These are phyloP conservation scores for Periconia sp. DNA, from an alignment of 2,329 filamentous ascomycete genomes.

Conservation along the genomic window DNA sequence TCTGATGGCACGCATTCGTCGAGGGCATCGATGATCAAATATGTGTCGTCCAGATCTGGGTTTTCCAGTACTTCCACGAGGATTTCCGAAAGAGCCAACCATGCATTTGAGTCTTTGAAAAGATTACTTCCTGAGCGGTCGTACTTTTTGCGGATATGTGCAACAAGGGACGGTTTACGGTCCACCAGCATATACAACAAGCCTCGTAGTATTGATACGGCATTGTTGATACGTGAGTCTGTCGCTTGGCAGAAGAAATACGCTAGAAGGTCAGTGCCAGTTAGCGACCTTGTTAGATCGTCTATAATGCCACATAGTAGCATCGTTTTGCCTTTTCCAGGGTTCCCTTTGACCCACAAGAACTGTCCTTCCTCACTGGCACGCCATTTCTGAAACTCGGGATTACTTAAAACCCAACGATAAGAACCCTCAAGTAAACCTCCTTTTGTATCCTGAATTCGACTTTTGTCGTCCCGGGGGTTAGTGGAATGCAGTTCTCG, in stretches of 20 bases:
- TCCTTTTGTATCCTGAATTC: slow-evolving; percentile 1
- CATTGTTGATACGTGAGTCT: too few species aligned
- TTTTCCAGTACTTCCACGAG: slow-evolving; percentile 47
- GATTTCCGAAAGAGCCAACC: slow-evolving; percentile 37
- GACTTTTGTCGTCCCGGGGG: slow-evolving; percentile 1
- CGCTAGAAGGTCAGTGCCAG: too few species aligned
- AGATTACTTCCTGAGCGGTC: slow-evolving; percentile 9
- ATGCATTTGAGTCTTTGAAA: slow-evolving; percentile 36
- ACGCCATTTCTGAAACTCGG: slow-evolving; percentile 29
- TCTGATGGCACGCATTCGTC: slow-evolving; percentile 8
- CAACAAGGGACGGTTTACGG: not conserved
- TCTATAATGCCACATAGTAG: too few species aligned
- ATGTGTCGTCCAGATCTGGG: slow-evolving; percentile 3
- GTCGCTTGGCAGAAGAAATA: too few species aligned
- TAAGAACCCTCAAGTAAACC: not conserved
- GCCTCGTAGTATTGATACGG: too few species aligned
- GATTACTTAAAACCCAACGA: slow-evolving; percentile 28
- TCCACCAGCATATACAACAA: not conserved
- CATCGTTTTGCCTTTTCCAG: slow-evolving; percentile 19
- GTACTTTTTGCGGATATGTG: not conserved
- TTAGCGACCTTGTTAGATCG: too few species aligned
- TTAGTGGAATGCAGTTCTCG: not conserved
- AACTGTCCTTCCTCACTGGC: slow-evolving; percentile 20
- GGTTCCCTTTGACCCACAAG: slow-evolving; percentile 21
- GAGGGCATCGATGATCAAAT: slow-evolving; percentile 8